phyloP scores from a whole-genome alignment of 768 basidiomycete genomes.

The Boletus vinaceobasis region DNA sequence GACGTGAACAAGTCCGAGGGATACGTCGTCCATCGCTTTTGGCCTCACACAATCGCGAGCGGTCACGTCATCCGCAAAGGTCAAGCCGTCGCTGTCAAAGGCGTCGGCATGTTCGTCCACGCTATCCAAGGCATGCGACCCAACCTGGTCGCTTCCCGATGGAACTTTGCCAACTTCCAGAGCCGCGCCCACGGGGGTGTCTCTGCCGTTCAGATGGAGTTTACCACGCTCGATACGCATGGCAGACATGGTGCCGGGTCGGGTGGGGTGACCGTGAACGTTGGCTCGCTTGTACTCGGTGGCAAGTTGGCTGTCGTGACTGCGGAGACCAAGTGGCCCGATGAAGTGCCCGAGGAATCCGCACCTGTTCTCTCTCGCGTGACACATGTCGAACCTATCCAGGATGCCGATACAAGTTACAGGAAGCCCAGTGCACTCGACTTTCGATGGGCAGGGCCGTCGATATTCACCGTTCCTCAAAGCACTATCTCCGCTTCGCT shows the following conservation, averaged over 20 bases:
- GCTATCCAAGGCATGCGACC: constrained; percentile 99
- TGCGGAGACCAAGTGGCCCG: constrained; percentile 75
- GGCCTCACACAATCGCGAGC: constrained; percentile 62
- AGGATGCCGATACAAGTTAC: constrained; percentile 84
- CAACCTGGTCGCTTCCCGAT: constrained; percentile 84
- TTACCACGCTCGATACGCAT: constrained; percentile 76
- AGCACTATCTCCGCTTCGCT: constrained; percentile 57
- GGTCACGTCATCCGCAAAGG: constrained; percentile 72
- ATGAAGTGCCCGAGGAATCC: constrained; percentile 48
- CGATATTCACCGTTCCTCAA: constrained; percentile 48
- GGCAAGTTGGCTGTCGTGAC: constrained; percentile 76
- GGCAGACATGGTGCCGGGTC: constrained; percentile 78
- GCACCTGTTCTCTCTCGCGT: constrained; percentile 60
- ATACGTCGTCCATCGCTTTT: constrained; percentile 89
- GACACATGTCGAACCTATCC: constrained; percentile 53
- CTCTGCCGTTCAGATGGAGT: constrained; percentile 93
- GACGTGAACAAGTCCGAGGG: constrained; percentile 70
- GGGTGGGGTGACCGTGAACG: constrained; percentile 78
- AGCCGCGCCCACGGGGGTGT: constrained; percentile 68
- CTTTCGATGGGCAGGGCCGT: constrained; percentile 78
- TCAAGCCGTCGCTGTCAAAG: constrained; percentile 51
- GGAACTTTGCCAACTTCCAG: constrained; percentile 96
- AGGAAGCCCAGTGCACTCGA: constrained; percentile 61
- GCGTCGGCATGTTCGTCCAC: constrained; percentile 84
- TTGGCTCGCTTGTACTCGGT: constrained; percentile 81